Evolutionary conservation across 257 asterid genomes (phyloP).

Genomic region (Apocynum venetum): DNA sequence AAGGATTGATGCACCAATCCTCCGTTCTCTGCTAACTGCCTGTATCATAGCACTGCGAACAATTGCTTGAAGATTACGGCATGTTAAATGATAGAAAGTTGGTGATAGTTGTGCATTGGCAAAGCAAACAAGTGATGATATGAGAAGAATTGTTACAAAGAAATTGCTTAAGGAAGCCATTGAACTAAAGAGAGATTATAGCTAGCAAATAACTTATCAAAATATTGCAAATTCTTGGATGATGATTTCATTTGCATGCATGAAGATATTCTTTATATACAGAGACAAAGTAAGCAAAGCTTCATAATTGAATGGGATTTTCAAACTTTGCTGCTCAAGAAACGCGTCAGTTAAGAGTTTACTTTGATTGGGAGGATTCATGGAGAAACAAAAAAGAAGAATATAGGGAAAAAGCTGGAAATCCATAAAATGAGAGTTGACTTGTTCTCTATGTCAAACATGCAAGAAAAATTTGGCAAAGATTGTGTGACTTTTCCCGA

Average conservation of each 20-base stretch:
- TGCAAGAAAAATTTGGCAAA: neutral
- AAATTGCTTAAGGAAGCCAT: constrained; percentile 25
- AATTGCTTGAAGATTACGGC: constrained; percentile 38
- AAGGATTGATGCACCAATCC: constrained; percentile 52
- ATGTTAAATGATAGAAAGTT: constrained; percentile 35
- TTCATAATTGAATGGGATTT: neutral
- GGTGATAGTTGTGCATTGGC: constrained; percentile 47
- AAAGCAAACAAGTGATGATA: constrained; percentile 15
- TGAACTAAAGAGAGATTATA: neutral
- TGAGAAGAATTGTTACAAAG: constrained; percentile 17
- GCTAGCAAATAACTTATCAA: neutral
- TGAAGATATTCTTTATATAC: constrained; percentile 1
- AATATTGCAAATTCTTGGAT: too few species aligned
- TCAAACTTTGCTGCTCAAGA: neutral
- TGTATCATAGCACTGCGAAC: constrained; percentile 36
- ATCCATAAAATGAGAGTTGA: neutral
- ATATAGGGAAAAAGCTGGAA: neutral
- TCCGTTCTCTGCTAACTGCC: constrained; percentile 36
- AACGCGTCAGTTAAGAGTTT: neutral
- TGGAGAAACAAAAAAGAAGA: too few species aligned
- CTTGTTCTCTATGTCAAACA: neutral
- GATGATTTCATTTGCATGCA: neutral
- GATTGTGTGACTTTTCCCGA: too few species aligned
- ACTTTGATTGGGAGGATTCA: neutral
- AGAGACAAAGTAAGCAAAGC: neutral